Evolutionary conservation across 1,284 basidiomycete genomes (phyloP).

Genomic region (Laetiporus sulphureus): DNA sequence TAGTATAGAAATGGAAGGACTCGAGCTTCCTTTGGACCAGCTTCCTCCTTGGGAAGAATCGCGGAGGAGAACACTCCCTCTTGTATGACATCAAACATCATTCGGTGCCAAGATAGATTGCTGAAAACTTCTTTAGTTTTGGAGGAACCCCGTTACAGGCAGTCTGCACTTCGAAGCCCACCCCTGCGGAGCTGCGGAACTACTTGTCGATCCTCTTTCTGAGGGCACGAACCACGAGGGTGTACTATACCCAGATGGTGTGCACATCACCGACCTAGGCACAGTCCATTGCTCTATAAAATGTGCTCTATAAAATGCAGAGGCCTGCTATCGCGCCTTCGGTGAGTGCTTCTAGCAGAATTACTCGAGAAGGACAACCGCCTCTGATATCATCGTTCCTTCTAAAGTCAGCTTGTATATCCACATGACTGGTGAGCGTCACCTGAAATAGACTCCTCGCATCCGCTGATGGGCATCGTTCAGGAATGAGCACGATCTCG

Average conservation of each 20-base stretch:
- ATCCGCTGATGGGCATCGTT: neutral
- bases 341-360: constrained; percentile 37
- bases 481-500: constrained; percentile 56
- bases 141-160: constrained; percentile 82
- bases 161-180: constrained; percentile 75
- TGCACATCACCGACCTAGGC: constrained; percentile 60
- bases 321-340: constrained; percentile 72
- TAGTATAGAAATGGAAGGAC: constrained; percentile 70
- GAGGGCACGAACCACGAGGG: constrained; percentile 41
- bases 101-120: constrained; percentile 4
- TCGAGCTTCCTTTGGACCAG: constrained; percentile 58
- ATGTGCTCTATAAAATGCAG: constrained; percentile 73
- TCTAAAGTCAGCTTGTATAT: constrained; percentile 40
- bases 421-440: constrained; percentile 53
- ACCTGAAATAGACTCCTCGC: neutral
- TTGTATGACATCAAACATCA: constrained; percentile 34
- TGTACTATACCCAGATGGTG: constrained; percentile 72
- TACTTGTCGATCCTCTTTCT: constrained; percentile 60
- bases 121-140: constrained; percentile 37
- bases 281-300: constrained; percentile 60
- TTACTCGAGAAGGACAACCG: too few relatives aligned
- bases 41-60: constrained; percentile 71
- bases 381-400: neutral
- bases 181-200: constrained; percentile 53
- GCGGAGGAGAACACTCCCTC: constrained; percentile 63